These are phyloP conservation scores for Westerdykella aurantiaca DNA, from an alignment of 2,329 filamentous ascomycete species.

Conservation along the genomic window DNA sequence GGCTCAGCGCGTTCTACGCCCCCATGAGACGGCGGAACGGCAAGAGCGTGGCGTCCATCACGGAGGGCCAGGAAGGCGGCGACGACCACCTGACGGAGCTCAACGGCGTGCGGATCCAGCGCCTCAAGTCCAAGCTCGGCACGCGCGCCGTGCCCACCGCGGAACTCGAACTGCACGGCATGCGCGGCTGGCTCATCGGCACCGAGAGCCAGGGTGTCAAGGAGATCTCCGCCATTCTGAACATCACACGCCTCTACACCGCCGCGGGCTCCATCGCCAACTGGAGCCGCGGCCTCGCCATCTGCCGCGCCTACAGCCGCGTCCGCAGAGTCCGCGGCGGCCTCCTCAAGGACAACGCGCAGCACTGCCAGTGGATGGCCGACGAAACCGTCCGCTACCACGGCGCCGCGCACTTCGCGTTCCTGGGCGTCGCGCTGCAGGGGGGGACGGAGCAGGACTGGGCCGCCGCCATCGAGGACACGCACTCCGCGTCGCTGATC, in stretches of 20 bases:
- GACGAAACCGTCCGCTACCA: conserved; percentile 52
- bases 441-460: conserved; percentile 49
- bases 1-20: conserved; percentile 58
- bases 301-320: conserved; percentile 54
- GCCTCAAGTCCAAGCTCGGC: conserved; percentile 68
- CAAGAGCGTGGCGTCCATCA: background rate
- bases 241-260: conserved; percentile 59
- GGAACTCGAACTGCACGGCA: conserved; percentile 53
- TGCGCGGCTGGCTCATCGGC: conserved; percentile 54
- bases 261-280: conserved; percentile 50
- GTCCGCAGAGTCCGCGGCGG: conserved; percentile 50
- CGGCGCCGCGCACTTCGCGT: conserved; percentile 51
- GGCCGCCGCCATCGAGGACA: conserved; percentile 17
- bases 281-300: conserved; percentile 51
- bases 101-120: conserved; percentile 63
- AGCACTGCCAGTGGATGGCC: conserved; percentile 57
- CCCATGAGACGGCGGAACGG: conserved; percentile 49
- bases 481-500: conserved; percentile 18
- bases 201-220: conserved; percentile 60
- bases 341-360: conserved; percentile 47
- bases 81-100: conserved; percentile 39
- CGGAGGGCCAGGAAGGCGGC: background rate
- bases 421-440: conserved; percentile 51
- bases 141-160: conserved; percentile 66
- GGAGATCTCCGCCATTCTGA: conserved; percentile 63